These are phyloP conservation scores for Pythium sukuiense DNA, from an alignment of 352 stramenopile genomes.

Conservation along the genomic window DNA sequence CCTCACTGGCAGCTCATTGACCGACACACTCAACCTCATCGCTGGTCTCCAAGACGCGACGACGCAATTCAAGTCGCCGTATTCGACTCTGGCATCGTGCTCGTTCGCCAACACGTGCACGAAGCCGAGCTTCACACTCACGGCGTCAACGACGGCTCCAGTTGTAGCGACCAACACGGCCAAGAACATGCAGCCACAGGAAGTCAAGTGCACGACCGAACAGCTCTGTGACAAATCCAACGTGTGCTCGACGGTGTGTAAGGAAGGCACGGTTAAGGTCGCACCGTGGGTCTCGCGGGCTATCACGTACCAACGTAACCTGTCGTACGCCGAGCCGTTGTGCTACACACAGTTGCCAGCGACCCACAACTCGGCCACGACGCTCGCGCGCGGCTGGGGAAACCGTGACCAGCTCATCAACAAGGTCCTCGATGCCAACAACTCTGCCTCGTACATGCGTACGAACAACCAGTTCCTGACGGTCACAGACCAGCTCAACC, in stretches of 20 bases:
- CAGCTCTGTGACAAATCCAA: constrained; percentile 58
- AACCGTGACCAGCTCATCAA: constrained; percentile 79
- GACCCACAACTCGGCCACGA: constrained; percentile 81
- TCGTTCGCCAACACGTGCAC: constrained; percentile 45
- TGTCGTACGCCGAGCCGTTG: constrained; percentile 67
- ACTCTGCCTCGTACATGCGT: constrained; percentile 54
- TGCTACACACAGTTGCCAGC: constrained; percentile 66
- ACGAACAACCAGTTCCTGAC: constrained; percentile 79
- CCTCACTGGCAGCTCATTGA: constrained; percentile 46
- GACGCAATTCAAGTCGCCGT: constrained; percentile 40
- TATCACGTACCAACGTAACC: constrained; percentile 64
- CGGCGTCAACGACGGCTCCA: constrained; percentile 19
- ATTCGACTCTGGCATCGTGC: constrained; percentile 41
- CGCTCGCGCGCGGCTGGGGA: constrained; percentile 62
- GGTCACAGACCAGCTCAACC: constrained; percentile 74
- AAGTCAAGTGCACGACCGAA: constrained; percentile 53
- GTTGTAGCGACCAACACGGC: constrained; percentile 29
- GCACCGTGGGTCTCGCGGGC: constrained; percentile 58
- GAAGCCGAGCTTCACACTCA: constrained; percentile 34
- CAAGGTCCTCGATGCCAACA: constrained; percentile 48
- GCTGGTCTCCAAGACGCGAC: constrained; percentile 33
- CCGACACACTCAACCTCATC: constrained; percentile 58
- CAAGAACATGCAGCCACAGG: constrained; percentile 31
- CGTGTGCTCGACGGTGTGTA: constrained; percentile 66
- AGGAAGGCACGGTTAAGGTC: constrained; percentile 54